Evolutionary conservation across 768 basidiomycete genomes (phyloP), one percentile per base, ranked within the genome.

Genomic region (Pulveroboletus ravenelii): DNA sequence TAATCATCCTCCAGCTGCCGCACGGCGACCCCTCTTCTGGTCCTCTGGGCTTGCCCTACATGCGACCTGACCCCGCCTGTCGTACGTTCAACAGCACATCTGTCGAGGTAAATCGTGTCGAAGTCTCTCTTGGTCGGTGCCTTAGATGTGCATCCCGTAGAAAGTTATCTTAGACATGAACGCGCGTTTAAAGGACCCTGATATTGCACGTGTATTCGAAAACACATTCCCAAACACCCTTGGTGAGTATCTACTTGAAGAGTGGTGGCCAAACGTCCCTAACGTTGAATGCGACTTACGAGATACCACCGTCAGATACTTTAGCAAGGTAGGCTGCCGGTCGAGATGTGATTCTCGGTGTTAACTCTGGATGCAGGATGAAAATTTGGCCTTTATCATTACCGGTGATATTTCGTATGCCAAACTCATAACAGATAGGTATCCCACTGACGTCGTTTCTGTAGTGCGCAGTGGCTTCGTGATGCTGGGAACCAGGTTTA

Each of bases 291-390:
- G 15, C 42, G 15, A 36, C 44, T 47, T 31, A 17, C 45, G 51
- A 87, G 88, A 90, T 59, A 89, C 87, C 3, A 89, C 88, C 8
- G 82, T 91, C 50, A 83, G 79, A 62, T 91, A 88, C 61, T 89
- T 82, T 65, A 82, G 75, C 62, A 58, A 76, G 59, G 87, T 82
- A 59, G 20, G 52, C n/a, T 30, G 27, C 20, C 23, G 10, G 14
- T 48, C 15, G 32, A 44, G 46, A 18, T 18, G 8, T 32, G 8
- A 45, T 41, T 10, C 7, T 20, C 9, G 25, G 36, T 31, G 10
- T 46, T 48, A 32, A 65, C 49, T 57, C 14, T 12, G 38, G 31
- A 42, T n/a, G 32, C 47, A 85, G 83, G 71, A 72, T 2, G 73
- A 87, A 59, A 87, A 89, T 57, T 59, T 89, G 27, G 87, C 87